Conservation (phyloP, 176 grass and related monocot genomes). For the Phoenix dactylifera region DNA sequence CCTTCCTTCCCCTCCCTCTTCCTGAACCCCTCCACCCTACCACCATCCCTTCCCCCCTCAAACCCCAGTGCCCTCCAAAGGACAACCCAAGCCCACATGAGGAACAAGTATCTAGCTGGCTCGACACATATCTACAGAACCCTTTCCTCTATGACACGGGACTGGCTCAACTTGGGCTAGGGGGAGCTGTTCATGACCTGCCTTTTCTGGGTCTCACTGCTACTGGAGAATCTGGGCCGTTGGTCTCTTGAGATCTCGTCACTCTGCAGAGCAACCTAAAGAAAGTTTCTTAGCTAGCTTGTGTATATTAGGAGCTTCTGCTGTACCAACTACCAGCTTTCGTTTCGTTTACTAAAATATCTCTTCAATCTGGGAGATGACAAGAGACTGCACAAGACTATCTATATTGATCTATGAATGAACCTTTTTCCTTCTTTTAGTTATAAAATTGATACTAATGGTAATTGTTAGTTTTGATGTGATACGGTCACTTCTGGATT, state of each 20-base stretch:
- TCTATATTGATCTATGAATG: too few relatives aligned
- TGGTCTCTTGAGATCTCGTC: conserved; percentile 30
- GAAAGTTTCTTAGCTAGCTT: too few relatives aligned
- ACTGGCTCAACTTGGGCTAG: conserved; percentile 9
- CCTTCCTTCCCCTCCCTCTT: conserved; percentile 18
- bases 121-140: conserved; percentile 58
- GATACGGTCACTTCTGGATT: conserved; percentile 26
- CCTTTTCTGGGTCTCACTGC: conserved; percentile 18
- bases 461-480: conserved; percentile 1
- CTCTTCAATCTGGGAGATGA: too few relatives aligned
- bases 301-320: too few relatives aligned
- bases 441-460: too few relatives aligned
- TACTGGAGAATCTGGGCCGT: conserved; percentile 40
- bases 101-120: conserved; percentile 25
- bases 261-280: too few relatives aligned
- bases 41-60: not conserved
- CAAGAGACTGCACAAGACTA: too few relatives aligned
- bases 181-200: conserved; percentile 14
- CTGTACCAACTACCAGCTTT: too few relatives aligned
- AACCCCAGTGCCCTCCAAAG: not conserved
- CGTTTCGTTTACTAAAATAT: too few relatives aligned
- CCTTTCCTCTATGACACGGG: conserved; percentile 49
- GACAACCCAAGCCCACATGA: not conserved
- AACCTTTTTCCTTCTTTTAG: too few relatives aligned
- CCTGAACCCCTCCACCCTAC: not conserved